These are phyloP conservation scores for Silene vulgaris DNA, from an alignment of 179 eudicot genomes.

Conservation along the genomic window DNA sequence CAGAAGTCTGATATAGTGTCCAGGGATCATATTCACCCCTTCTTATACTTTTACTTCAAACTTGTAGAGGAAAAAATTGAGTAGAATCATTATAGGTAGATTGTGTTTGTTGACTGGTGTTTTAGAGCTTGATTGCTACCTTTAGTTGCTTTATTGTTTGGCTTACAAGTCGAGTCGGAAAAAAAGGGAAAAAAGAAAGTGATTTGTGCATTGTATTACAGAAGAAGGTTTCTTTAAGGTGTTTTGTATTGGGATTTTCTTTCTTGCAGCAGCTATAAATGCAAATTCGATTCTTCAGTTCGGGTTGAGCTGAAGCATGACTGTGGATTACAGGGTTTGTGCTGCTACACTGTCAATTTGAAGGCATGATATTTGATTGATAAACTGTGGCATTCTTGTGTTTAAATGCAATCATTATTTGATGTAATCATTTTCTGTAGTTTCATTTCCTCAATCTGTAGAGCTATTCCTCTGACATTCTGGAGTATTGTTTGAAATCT, in stretches of 20 bases:
- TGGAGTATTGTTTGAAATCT: conserved; percentile 9
- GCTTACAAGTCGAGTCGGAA: neutral
- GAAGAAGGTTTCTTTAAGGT: conserved; percentile 17
- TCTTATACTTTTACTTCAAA: conserved; percentile 28
- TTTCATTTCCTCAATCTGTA: neutral
- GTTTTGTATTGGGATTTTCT: conserved; percentile 15
- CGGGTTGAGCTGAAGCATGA: conserved; percentile 13
- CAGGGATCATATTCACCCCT: too few species aligned
- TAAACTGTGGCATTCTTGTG: neutral
- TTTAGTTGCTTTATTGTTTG: conserved; percentile 7
- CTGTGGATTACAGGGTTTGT: conserved; percentile 17
- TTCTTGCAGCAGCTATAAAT: conserved; percentile 16
- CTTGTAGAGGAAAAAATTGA: conserved; percentile 17
- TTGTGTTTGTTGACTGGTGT: conserved; percentile 19
- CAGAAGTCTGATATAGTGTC: conserved; percentile 17
- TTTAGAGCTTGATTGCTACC: conserved; percentile 9
- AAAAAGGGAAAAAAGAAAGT: neutral
- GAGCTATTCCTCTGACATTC: neutral
- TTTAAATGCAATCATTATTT: neutral
- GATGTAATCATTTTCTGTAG: too few species aligned
- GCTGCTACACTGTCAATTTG: conserved; percentile 19
- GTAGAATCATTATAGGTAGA: conserved; percentile 18
- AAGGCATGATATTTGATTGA: conserved; percentile 19
- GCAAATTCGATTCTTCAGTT: conserved; percentile 12
- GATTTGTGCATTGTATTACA: conserved; percentile 5